Evolutionary conservation across 495 filamentous ascomycete genomes (phyloP).

Genomic region (Xylaria venustula): DNA sequence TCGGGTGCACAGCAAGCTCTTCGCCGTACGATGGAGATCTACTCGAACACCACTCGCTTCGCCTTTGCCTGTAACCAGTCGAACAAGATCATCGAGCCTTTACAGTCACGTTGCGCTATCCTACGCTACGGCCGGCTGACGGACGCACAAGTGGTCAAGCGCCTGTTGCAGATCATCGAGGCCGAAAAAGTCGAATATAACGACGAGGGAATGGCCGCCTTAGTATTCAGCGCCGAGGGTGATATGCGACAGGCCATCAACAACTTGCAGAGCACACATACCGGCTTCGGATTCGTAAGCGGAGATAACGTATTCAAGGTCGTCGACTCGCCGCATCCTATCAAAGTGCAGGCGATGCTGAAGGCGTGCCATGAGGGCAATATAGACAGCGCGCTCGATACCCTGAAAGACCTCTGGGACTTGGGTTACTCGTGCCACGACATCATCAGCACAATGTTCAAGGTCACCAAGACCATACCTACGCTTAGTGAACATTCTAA

Average conservation of each 20-base stretch:
- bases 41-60: conserved; percentile 93
- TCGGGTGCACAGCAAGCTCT: conserved; percentile 94
- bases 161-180: conserved; percentile 86
- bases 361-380: conserved; percentile 93
- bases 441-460: conserved; percentile 98
- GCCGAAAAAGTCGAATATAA: conserved; percentile 83
- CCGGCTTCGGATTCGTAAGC: conserved; percentile 95
- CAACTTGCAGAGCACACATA: conserved; percentile 90
- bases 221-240: conserved; percentile 95
- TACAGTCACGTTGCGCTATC: conserved; percentile 95
- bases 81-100: conserved; percentile 98
- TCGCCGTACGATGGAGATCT: conserved; percentile 98
- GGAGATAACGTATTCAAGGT: conserved; percentile 99
- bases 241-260: conserved; percentile 99
- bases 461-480: conserved; percentile 91
- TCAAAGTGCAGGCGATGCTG: conserved; percentile 97
- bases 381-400: conserved; percentile 81
- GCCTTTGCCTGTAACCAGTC: conserved; percentile 98
- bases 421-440: conserved; percentile 95
- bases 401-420: conserved; percentile 87
- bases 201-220: conserved; percentile 90
- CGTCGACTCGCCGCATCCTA: conserved; percentile 92
- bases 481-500: conserved; percentile 89
- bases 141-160: conserved; percentile 86
- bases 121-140: conserved; percentile 91